Percentiles rank a stretch among this genome's conserved stretches.
phyloP scores from a whole-genome alignment of 2,329 filamentous ascomycete genomes.

The Trichoderma asperellum region DNA sequence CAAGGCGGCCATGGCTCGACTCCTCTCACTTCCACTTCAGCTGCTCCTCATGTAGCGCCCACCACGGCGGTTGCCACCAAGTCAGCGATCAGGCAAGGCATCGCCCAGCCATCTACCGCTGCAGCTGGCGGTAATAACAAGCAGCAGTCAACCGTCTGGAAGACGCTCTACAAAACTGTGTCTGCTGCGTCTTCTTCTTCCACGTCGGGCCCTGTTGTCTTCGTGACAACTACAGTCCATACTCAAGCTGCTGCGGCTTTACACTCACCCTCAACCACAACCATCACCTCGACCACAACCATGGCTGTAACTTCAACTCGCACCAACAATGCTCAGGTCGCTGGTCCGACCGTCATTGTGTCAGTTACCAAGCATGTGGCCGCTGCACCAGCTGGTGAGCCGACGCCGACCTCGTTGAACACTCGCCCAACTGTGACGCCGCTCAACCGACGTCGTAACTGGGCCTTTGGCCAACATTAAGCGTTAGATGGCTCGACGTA shows the following conservation, averaged over 20 bases:
- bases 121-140: constrained; percentile 39
- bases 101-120: constrained; percentile 31
- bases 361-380: constrained; percentile 17
- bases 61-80: constrained; percentile 27
- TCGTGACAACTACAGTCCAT: constrained; percentile 10
- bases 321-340: not conserved
- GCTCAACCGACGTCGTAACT: constrained; percentile 13
- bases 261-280: not conserved
- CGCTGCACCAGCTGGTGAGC: not conserved
- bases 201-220: constrained; percentile 3
- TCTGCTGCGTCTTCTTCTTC: not conserved
- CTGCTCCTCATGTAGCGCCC: constrained; percentile 23
- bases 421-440: constrained; percentile 26
- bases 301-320: not conserved
- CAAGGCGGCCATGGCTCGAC: constrained; percentile 29
- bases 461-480: constrained; percentile 27
- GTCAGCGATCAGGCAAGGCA: constrained; percentile 23
- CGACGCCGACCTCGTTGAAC: not conserved
- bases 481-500: not conserved
- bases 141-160: constrained; percentile 24
- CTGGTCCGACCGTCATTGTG: constrained; percentile 1
- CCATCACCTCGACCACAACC: not conserved
- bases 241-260: not conserved
- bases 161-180: constrained; percentile 30
- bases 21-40: constrained; percentile 20